Conservation (phyloP, 768 basidiomycete genomes). For the Amanita jacksonii region DNA sequence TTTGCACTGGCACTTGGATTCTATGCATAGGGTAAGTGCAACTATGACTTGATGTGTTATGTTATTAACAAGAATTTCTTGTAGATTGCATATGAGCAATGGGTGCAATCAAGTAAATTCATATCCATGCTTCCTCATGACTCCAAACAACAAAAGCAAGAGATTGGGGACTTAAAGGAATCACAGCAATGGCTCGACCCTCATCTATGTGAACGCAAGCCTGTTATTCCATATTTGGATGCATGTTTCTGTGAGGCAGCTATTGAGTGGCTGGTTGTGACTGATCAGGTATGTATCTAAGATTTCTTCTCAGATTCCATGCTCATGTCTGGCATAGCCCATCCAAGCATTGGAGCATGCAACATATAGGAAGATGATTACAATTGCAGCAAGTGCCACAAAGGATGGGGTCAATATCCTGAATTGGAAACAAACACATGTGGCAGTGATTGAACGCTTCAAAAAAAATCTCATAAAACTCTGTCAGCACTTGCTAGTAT, state of each 20-base stretch:
- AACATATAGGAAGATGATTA: conserved; percentile 20
- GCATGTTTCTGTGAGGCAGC: conserved; percentile 19
- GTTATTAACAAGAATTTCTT: too few species aligned
- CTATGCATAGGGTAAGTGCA: too few species aligned
- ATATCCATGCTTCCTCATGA: too few species aligned
- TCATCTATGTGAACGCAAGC: conserved; percentile 7
- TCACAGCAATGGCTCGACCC: too few species aligned
- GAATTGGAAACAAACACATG: conserved; percentile 15
- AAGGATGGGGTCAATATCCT: conserved; percentile 28
- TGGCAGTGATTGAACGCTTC: conserved; percentile 23
- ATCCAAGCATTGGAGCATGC: conserved; percentile 24
- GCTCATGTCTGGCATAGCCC: too few species aligned
- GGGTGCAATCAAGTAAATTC: too few species aligned
- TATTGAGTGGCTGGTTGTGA: conserved; percentile 27
- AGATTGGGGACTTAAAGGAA: too few species aligned
- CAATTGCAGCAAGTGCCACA: conserved; percentile 26
- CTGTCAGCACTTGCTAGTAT: background rate
- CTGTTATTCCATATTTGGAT: conserved; percentile 21
- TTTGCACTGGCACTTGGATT: too few species aligned
- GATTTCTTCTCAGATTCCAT: conserved; percentile 6
- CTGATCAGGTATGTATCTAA: conserved; percentile 24
- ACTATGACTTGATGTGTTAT: too few species aligned
- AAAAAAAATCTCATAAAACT: conserved; percentile 2
- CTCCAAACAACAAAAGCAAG: too few species aligned
- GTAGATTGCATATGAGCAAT: too few species aligned